Evolutionary conservation across 768 basidiomycete genomes (phyloP), one percentile per base, ranked within the genome.

Genomic region (Trametes coccinea): DNA sequence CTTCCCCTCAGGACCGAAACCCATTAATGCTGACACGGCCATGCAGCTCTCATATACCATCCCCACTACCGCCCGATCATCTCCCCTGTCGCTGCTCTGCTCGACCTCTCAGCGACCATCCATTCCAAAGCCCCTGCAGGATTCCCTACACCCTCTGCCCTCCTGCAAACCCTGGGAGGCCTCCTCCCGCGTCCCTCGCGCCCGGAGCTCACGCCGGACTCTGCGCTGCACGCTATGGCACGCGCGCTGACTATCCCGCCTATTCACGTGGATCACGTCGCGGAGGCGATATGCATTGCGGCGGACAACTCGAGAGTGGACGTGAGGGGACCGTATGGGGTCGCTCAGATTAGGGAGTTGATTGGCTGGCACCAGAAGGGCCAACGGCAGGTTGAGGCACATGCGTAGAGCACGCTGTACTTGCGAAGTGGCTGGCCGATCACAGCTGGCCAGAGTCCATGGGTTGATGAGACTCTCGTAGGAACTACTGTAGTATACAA

Each of bases 221-320:
- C 84, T 27, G 70, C 84, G 14, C 74, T 90, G 43, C 79, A 84
- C 34, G 86, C 89, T 2, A 75, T 95, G 39, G 90, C 93, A 6
- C 90, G 90, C 62, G 86, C 90, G 16, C 75, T 98, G 53, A 81
- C 83, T n/a, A 88, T 89, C 56, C 93, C 90, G 33, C 95, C 97
- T 2, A 85, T 98, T 45, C 96, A 98, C 70, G 94, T 98, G 22
- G 97, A 99, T 68, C 93, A 95, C 63, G 93, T 98, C 47, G 97
- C 90, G 2, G 85, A 88, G 67, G 92, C 94, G 0, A 82, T 93
- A 6, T 86, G 89, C 61, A 79, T 87, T 17, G 81, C 83, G 39
- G 77, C 88, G 59, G 82, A 86, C 67, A 75, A 76, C 40, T 69
- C 70, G 50, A 77, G 75, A 9, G 13, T 55, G 34, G 79, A 80